These are phyloP conservation scores for Xylaria sp. DNA, from an alignment of 495 filamentous ascomycete species.

Conservation along the genomic window DNA sequence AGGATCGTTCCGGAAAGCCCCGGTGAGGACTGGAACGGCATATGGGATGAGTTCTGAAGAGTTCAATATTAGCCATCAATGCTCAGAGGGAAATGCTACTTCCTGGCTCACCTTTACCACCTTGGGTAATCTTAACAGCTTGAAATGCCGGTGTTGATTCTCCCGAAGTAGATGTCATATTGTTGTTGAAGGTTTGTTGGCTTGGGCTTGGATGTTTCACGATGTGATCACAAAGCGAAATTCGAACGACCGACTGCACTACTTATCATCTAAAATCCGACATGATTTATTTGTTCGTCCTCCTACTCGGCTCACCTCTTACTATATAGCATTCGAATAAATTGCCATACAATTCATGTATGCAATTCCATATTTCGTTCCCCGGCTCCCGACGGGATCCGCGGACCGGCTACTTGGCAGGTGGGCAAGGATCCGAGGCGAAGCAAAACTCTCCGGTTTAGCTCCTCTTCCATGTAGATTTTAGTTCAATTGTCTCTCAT, in stretches of 20 bases:
- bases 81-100: background rate
- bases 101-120: background rate
- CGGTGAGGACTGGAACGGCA: background rate
- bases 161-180: background rate
- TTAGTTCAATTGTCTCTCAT: background rate
- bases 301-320: background rate
- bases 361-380: background rate
- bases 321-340: background rate
- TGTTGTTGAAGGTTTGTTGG: background rate
- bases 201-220: background rate
- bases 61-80: background rate
- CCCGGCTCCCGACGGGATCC: constrained; percentile 1
- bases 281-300: background rate
- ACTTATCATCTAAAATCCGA: background rate
- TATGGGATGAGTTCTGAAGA: background rate
- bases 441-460: background rate
- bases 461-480: background rate
- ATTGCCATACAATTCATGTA: background rate
- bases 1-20: constrained; percentile 14
- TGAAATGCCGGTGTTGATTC: background rate
- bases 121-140: background rate
- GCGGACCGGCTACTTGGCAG: background rate
- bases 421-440: background rate
- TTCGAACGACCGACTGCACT: background rate
- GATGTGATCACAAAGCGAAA: background rate